Evolutionary conservation across 306 rosid genomes (phyloP).

Genomic region (Elaeagnus macrophylla): DNA sequence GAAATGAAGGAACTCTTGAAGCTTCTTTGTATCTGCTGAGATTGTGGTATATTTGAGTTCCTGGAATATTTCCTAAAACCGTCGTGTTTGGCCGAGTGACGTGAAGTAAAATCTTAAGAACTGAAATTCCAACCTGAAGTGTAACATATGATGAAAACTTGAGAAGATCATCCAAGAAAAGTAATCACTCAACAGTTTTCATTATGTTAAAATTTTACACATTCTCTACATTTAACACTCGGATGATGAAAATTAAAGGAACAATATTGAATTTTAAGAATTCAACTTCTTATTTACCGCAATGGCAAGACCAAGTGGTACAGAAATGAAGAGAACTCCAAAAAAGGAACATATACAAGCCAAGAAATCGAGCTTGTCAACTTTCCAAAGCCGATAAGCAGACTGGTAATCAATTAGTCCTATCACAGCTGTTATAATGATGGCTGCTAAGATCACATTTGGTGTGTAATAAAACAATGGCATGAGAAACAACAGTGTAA

Average conservation of each 20-base stretch:
- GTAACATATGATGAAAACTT: too few relatives aligned
- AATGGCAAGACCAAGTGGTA: conserved; percentile 1
- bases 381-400: conserved; percentile 3
- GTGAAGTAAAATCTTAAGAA: conserved; percentile 3
- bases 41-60: conserved; percentile 9
- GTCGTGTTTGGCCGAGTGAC: conserved; percentile 13
- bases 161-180: background rate
- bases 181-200: too few relatives aligned
- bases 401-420: background rate
- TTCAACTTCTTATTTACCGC: background rate
- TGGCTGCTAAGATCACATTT: conserved; percentile 6
- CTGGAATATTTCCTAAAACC: conserved; percentile 10
- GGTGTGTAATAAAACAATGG: conserved; percentile 9
- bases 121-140: conserved; percentile 10
- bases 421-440: conserved; percentile 1
- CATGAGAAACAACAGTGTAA: conserved; percentile 4
- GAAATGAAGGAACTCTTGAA: conserved; percentile 4
- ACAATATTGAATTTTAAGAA: too few relatives aligned
- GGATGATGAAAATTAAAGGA: too few relatives aligned
- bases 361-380: conserved; percentile 15
- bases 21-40: conserved; percentile 2
- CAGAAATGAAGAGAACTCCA: conserved; percentile 6
- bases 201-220: too few relatives aligned
- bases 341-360: conserved; percentile 6
- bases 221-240: too few relatives aligned